Evolutionary conservation across 441 rosid genomes (phyloP), one percentile per base, ranked within the genome.

Genomic region (Euphorbia neoarborescens): DNA sequence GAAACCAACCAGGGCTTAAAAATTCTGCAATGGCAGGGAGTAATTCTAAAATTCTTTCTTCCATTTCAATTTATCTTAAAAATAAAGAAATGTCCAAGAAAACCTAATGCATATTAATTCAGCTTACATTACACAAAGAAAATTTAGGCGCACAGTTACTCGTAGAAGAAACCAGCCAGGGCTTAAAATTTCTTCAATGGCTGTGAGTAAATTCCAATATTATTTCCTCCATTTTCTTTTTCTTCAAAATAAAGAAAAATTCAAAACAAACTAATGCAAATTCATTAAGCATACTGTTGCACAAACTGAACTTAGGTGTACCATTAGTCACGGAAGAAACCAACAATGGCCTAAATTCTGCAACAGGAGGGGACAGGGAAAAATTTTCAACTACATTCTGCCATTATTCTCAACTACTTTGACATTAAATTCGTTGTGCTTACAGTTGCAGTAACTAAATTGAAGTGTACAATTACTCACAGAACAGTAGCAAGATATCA

Each of bases 1-100:
- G 25, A 65, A 44, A 35, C 5, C 65, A 65, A 28, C 30, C 34
- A 73, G 60, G 35, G 27, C 2, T 61, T 48, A 65, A 73, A 57
- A 28, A 37, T 27, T 54, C 38, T 13, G 51, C 53, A 67, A n/a
- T 30, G 62, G 20, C 68, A 62, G 58, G 56, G 37, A 66, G 24
- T 35, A 68, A 68, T 58, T 42, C 24, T 25, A 53, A 7, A 37
- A 62, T 34, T 27, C 22, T 60, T 20, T 24, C 46, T 27, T 42
- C 22, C 35, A n/a, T 38, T 46, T 7, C 22, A 17, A 0, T 1
- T 13, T 40, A 24, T 63, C 51, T 40, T 27, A 13, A 46, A 32
- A 42, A 68, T 13, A 51, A 38, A 62, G 5, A 22, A 10, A 62
- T 0, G n/a, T 20, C 58, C 22, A 19, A 42, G 0, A 53, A 46